Percentiles rank a stretch among this genome's conserved stretches.
Conservation (phyloP, 495 filamentous ascomycete species). For the Rusavskia elegans region DNA sequence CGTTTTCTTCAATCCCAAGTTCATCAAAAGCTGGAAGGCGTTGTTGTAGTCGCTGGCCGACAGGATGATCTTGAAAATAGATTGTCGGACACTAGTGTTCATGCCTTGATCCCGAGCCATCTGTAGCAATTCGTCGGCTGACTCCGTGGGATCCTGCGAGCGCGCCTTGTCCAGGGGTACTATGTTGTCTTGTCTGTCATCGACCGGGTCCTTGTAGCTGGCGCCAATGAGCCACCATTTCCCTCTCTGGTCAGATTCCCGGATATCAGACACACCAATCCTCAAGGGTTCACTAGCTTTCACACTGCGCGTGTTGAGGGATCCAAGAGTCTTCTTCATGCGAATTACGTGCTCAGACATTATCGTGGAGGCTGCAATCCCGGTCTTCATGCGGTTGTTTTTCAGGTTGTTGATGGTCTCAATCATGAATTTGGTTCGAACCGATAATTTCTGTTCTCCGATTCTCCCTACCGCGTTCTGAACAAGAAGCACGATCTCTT, state of each 20-base stretch:
- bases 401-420: constrained; percentile 89
- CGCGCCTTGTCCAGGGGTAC: background rate
- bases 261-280: constrained; percentile 65
- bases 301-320: constrained; percentile 49
- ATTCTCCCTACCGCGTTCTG: constrained; percentile 50
- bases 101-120: constrained; percentile 75
- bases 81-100: constrained; percentile 86
- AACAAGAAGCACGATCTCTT: constrained; percentile 73
- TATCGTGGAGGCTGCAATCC: constrained; percentile 41
- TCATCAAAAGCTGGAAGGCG: constrained; percentile 59
- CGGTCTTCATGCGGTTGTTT: constrained; percentile 78
- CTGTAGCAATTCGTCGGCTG: constrained; percentile 47
- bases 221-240: constrained; percentile 98
- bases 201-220: constrained; percentile 51
- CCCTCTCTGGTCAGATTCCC: constrained; percentile 65
- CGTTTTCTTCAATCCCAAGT: constrained; percentile 67
- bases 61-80: constrained; percentile 83
- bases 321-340: constrained; percentile 70
- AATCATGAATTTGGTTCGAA: constrained; percentile 95
- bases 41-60: constrained; percentile 77
- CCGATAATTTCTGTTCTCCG: constrained; percentile 57
- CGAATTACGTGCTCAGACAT: constrained; percentile 60
- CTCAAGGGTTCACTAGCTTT: constrained; percentile 69
- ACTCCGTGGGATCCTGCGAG: background rate
- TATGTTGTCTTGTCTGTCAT: constrained; percentile 5